Conservation (phyloP, 371 early-diverging fungal genomes). For the Smittium mucronatum region DNA sequence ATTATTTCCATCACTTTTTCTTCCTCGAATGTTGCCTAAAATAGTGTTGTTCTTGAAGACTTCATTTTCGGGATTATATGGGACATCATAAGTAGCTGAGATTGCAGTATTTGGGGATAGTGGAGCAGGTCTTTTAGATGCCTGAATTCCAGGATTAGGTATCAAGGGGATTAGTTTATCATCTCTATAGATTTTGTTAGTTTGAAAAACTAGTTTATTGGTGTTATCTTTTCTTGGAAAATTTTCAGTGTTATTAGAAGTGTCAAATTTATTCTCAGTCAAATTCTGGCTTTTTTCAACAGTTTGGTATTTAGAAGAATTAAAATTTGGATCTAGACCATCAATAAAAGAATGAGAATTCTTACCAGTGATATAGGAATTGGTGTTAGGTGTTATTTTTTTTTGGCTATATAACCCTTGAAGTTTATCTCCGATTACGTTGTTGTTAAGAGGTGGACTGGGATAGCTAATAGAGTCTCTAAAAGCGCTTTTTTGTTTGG, state of each 20-base stretch:
- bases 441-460: background rate
- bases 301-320: too few species aligned
- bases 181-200: background rate
- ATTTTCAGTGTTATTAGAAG: background rate
- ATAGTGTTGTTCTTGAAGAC: background rate
- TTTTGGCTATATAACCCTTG: background rate
- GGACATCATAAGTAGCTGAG: background rate
- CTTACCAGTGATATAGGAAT: background rate
- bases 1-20: background rate
- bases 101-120: conserved; percentile 3
- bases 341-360: background rate
- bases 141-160: background rate
- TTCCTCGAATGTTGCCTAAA: too few species aligned
- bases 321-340: background rate
- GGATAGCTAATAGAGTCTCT: background rate
- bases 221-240: background rate
- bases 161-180: background rate
- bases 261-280: background rate
- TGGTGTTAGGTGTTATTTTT: background rate
- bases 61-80: background rate
- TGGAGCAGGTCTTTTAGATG: background rate
- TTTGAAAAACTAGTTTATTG: background rate
- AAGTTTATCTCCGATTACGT: background rate
- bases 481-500: too few species aligned
- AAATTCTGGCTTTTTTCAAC: too few species aligned